Evolutionary conservation across 2,329 filamentous ascomycete genomes (phyloP).

Genomic region (Cadophora sp.): DNA sequence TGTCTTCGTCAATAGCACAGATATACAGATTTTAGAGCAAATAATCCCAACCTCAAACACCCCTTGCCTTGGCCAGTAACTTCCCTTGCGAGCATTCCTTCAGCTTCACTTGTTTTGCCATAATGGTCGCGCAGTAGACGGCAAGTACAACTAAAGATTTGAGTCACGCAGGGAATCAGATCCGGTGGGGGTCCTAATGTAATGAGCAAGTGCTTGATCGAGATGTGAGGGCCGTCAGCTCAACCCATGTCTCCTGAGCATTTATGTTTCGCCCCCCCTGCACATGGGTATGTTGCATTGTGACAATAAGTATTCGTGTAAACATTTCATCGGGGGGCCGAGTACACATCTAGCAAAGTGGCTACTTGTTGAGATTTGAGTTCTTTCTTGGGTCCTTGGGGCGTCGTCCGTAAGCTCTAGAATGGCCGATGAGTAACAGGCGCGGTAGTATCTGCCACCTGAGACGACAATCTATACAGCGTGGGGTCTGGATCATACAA

Average conservation of each 20-base stretch:
- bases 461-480: not conserved
- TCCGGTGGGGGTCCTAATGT: not conserved
- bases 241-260: not conserved
- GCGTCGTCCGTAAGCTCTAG: not conserved
- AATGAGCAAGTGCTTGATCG: not conserved
- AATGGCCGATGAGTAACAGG: not conserved
- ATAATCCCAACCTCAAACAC: not conserved
- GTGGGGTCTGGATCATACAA: not conserved
- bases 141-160: not conserved
- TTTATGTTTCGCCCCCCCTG: not conserved
- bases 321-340: not conserved
- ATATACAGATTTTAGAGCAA: not conserved
- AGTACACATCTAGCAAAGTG: not conserved
- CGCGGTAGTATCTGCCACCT: not conserved
- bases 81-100: not conserved
- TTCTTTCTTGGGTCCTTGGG: not conserved
- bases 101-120: not conserved
- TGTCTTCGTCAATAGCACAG: not conserved
- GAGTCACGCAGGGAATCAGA: not conserved
- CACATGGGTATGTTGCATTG: not conserved
- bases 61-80: not conserved
- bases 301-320: not conserved
- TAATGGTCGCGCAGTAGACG: not conserved
- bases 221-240: not conserved
- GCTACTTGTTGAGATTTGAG: not conserved